Conservation (phyloP, 306 rosid genomes). For the Crataegus laevigata region DNA sequence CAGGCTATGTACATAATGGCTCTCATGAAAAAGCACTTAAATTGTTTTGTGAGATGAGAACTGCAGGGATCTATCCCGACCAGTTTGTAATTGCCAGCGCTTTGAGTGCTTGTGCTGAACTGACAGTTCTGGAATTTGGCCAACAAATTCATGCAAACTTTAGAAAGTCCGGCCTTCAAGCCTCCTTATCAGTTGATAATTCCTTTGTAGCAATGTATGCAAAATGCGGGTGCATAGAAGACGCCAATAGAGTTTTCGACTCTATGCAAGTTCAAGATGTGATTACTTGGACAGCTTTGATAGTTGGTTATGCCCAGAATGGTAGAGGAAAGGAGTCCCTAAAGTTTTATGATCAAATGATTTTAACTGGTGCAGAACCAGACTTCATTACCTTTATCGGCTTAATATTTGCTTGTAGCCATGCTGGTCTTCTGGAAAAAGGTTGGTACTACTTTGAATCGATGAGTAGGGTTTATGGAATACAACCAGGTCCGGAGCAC, state of each 20-base stretch:
- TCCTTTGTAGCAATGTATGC: constrained; percentile 83
- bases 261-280: constrained; percentile 54
- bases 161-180: constrained; percentile 49
- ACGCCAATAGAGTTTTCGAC: constrained; percentile 52
- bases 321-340: constrained; percentile 76
- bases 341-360: constrained; percentile 64
- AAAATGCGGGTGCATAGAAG: constrained; percentile 84
- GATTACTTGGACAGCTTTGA: constrained; percentile 85
- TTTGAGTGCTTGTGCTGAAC: constrained; percentile 74
- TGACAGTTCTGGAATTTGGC: constrained; percentile 71
- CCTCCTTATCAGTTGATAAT: constrained; percentile 57
- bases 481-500: constrained; percentile 73
- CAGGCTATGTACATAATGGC: constrained; percentile 70
- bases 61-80: constrained; percentile 51
- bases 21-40: constrained; percentile 55
- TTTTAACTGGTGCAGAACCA: constrained; percentile 59
- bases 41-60: constrained; percentile 66
- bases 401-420: constrained; percentile 89
- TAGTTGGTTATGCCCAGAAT: constrained; percentile 87
- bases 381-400: constrained; percentile 84
- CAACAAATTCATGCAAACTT: constrained; percentile 71
- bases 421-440: constrained; percentile 67
- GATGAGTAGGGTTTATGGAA: constrained; percentile 60
- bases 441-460: constrained; percentile 53
- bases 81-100: constrained; percentile 61